Evolutionary conservation across 2,329 filamentous ascomycete genomes (phyloP).

Genomic region (Arthroderma uncinatum): DNA sequence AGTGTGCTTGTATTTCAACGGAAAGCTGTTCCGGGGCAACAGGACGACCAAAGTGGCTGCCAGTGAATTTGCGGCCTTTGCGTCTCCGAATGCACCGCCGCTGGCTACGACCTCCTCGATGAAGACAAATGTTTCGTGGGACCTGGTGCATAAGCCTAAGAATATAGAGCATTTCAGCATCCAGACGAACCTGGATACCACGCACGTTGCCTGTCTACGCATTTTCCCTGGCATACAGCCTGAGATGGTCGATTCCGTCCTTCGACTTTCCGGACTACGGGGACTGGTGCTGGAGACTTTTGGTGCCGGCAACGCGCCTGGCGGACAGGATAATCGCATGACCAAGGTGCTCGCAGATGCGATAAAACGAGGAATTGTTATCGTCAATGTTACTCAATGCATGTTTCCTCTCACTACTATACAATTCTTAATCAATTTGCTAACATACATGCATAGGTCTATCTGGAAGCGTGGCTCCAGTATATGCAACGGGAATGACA

Average conservation of each 20-base stretch:
- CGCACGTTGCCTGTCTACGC: constrained; percentile 79
- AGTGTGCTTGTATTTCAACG: constrained; percentile 88
- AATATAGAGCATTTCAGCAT: constrained; percentile 63
- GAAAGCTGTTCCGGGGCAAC: constrained; percentile 80
- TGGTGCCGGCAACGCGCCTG: constrained; percentile 82
- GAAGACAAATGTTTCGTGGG: constrained; percentile 71
- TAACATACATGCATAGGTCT: constrained; percentile 27
- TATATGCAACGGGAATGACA: constrained; percentile 67
- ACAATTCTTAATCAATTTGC: not conserved
- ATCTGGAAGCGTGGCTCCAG: constrained; percentile 61
- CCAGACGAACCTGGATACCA: constrained; percentile 64
- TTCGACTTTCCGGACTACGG: constrained; percentile 62
- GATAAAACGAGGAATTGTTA: constrained; percentile 67
- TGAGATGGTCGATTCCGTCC: constrained; percentile 81
- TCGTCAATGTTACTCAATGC: constrained; percentile 90
- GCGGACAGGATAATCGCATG: constrained; percentile 66
- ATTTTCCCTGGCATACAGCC: constrained; percentile 88
- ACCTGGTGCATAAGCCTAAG: constrained; percentile 61
- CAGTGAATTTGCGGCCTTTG: constrained; percentile 76
- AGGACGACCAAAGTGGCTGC: constrained; percentile 79
- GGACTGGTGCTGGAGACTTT: constrained; percentile 86
- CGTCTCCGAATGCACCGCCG: constrained; percentile 73
- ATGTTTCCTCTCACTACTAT: constrained; percentile 32
- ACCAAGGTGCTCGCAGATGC: constrained; percentile 66
- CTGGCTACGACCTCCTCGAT: constrained; percentile 72